Conservation (phyloP, 257 asterid species). For the Dorcoceras hygrometricum region DNA sequence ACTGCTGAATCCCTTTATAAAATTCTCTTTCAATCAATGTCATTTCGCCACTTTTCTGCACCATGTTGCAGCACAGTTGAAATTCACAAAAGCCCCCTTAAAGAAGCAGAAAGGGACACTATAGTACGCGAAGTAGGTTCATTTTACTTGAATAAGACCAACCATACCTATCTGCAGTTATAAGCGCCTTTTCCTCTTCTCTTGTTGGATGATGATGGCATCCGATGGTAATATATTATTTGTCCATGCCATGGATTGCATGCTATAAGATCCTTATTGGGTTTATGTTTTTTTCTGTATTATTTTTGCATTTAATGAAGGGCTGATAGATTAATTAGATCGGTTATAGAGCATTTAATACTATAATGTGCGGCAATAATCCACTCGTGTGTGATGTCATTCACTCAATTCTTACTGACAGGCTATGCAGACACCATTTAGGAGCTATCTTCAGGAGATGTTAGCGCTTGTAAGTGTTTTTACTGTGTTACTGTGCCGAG, state of each 20-base stretch:
- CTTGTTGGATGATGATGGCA: not conserved
- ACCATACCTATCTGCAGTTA: not conserved
- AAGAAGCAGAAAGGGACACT: not conserved
- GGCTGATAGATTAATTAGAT: not conserved
- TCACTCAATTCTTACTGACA: constrained; percentile 32
- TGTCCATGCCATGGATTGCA: not conserved
- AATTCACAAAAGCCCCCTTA: not conserved
- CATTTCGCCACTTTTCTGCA: not conserved
- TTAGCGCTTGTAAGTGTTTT: constrained; percentile 64
- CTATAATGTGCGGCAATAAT: not conserved
- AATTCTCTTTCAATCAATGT: not conserved
- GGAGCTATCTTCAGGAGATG: constrained; percentile 85
- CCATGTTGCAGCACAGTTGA: not conserved
- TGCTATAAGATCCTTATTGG: not conserved
- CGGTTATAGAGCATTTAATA: not conserved
- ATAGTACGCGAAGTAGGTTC: not conserved
- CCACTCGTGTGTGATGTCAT: too few relatives aligned
- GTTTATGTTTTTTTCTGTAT: too few relatives aligned
- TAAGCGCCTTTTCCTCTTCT: not conserved
- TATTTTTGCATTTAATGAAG: not conserved
- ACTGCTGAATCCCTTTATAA: not conserved
- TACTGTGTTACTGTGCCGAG: constrained; percentile 6
- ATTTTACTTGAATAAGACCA: not conserved
- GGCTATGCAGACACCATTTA: constrained; percentile 90
- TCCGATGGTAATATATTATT: not conserved